Evolutionary conservation across 1,139 yeast species (phyloP), one percentile per base, ranked within the genome.

Genomic region (Blastobotrys illinoisensis): DNA sequence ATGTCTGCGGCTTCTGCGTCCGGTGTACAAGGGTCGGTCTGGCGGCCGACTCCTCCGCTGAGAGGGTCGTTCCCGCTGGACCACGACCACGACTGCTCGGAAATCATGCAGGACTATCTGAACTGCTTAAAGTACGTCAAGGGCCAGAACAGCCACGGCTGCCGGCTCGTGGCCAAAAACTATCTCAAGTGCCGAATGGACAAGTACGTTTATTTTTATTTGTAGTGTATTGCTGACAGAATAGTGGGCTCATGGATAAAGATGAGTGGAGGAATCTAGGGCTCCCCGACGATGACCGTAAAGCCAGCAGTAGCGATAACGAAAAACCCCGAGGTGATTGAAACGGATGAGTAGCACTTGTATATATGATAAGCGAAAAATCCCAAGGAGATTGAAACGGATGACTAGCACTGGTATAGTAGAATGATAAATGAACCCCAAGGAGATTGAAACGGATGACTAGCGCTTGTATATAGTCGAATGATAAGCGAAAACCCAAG

Each of bases 31-130:
- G 21, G 32, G 16, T 14, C 47, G 11, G 44, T 24, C 13, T 54
- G 54, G 54, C n/a, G 88, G 18, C 96, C 97, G 13, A 86, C 93
- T 0, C 97, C 99, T 24, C 99, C 99, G 3, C 96, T 91, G 63
- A 76, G 97, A 63, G 99, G 99, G 0, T 88, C 97, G 0, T 93
- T 93, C 70, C 99, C 98, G 0, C 75, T 93, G 52, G 99, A 93
- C 65, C 99, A 93, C 67, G 88, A 83, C 58, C 88, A 78, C 24
- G 98, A 93, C 63, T 93, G 98, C 67, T 81, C 83, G 16, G 76
- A 76, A 21, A 80, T 82, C 58, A 93, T 90, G 95, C 70, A 76
- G 53, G 81, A 80, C 57, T 93, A 93, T 67, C 74, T 93, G 59
- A 74, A 82, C 54, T 93, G 99, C 71, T 74, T 93, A 74, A 85